These are phyloP conservation scores for Nakaseomyces sp. DNA, from an alignment of 1,139 yeast species.

Conservation along the genomic window DNA sequence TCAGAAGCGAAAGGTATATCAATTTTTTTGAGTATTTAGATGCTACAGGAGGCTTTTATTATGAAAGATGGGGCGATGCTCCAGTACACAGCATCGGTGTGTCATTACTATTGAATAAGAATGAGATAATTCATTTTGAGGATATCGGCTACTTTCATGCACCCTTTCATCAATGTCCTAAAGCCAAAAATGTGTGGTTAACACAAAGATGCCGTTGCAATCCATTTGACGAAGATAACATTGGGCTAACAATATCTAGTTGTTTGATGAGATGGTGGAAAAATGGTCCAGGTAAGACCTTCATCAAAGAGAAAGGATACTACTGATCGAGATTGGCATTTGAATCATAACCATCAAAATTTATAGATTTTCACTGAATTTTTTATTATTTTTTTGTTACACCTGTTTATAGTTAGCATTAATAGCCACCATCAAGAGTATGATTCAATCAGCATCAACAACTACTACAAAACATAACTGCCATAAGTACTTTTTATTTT, in stretches of 20 bases:
- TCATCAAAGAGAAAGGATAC: conserved; percentile 13
- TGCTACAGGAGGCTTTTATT: conserved; percentile 72
- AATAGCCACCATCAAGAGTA: too few relatives aligned
- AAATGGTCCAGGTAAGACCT: conserved; percentile 41
- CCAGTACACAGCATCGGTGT: conserved; percentile 87
- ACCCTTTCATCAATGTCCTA: conserved; percentile 77
- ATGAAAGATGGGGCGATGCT: conserved; percentile 97
- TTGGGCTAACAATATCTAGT: conserved; percentile 53
- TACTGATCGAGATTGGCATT: not conserved
- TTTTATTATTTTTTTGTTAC: not conserved
- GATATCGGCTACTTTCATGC: conserved; percentile 79
- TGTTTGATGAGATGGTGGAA: conserved; percentile 83
- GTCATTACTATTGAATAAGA: conserved; percentile 37
- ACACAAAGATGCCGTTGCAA: conserved; percentile 64
- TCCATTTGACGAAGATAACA: conserved; percentile 33
- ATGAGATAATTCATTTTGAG: conserved; percentile 73
- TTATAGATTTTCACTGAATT: not conserved
- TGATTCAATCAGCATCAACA: too few relatives aligned
- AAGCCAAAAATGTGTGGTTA: conserved; percentile 38
- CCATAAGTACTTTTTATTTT: too few relatives aligned
- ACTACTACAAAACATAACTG: too few relatives aligned
- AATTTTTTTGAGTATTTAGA: conserved; percentile 66
- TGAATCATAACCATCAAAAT: not conserved
- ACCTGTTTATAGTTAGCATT: too few relatives aligned
- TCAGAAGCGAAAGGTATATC: conserved; percentile 60